Evolutionary conservation across 208 protist species (phyloP), one percentile per base, ranked within the genome.

Genomic region (Strigomonas culicis): DNA sequence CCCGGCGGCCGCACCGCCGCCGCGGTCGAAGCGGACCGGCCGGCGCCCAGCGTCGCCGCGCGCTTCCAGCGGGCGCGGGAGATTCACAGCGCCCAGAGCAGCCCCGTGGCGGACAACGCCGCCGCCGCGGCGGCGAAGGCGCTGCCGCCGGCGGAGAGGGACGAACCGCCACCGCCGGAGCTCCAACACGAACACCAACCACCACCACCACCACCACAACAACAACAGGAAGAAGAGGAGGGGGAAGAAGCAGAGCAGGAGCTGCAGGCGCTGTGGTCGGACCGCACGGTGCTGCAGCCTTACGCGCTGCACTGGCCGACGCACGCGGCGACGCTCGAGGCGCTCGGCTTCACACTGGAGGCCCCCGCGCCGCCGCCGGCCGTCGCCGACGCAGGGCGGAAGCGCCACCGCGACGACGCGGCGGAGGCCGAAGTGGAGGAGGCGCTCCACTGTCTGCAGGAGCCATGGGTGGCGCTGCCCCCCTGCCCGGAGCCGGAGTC

Each of bases 271-370:
- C 51, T 86, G 4, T 92, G 86, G 82, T 34, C 59, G 13, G 61
- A 85, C 46, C 7, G 36, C 0, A 50, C 27, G 15, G 32, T 75
- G 52, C 73, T 84, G 36, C 22, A 41, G 59, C 49, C 66, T 57
- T 88, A 88, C 63, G 80, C 86, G 1, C 67, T 90, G 51, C 74
- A 77, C 43, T 66, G 86, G 22, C 74, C 77, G 11, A 70, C 66
- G 57, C 66, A 86, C 65, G 56, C 49, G 25, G 66, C 39, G 2
- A 57, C 56, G 28, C 30, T 93, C 44, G 60, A 72, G 49, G 72
- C 72, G 57, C 79, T 90, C 1, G 75, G 73, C 44, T 93, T 80
- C 59, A 66, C 72, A 10, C 28, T 90, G 8, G 62, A 65, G 11
- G 31, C 74, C 1, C 80, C 78, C 21, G 10, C 44, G 21, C 22